Evolutionary conservation across 768 basidiomycete genomes (phyloP), one percentile per base, ranked within the genome.

Genomic region (Tylopilus balloui): DNA sequence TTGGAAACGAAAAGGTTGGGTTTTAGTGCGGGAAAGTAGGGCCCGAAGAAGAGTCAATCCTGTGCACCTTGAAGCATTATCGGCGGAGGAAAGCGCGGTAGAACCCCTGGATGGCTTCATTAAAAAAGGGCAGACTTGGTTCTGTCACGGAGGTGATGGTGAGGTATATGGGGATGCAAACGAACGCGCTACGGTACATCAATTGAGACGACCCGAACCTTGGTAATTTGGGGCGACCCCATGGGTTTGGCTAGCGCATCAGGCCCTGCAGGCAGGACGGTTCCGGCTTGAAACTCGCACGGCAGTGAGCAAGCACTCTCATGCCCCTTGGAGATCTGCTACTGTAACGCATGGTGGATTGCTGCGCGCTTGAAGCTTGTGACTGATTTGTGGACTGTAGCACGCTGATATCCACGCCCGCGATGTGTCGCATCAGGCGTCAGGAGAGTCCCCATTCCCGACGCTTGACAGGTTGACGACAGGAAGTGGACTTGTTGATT

Each of bases 1-100:
- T 21, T 41, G 38, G 25, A 40, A n/a, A 57, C 28, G 28, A 24
- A 21, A 20, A 13, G 8, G 31, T 8, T 20, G 43, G 39, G n/a
- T 13, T 14, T 29, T 42, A 46, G 25, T 45, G 49, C 51, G 42
- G 42, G 12, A 23, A 53, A 39, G 34, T 13, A 41, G 13, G 39
- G 17, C 25, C 32, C 35, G 13, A 43, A 54, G 17, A 55, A 37
- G 47, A 24, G 42, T 31, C 24, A 4, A 20, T 31, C 28, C 32
- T 46, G 41, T 57, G 48, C 24, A 28, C 27, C 12, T 17, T 27
- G 6, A 15, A 21, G 40, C 29, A 35, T 42, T 24, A 45, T 55
- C 56, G 57, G 56, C 57, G 55, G 56, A 54, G 20, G 35, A 24
- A 48, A 13, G 51, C 14, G 0, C 23, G 27, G 10, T n/a, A 14